Evolutionary conservation across 2,329 filamentous ascomycete genomes (phyloP), one percentile per base, ranked within the genome.

Genomic region (Fusarium circinatum): DNA sequence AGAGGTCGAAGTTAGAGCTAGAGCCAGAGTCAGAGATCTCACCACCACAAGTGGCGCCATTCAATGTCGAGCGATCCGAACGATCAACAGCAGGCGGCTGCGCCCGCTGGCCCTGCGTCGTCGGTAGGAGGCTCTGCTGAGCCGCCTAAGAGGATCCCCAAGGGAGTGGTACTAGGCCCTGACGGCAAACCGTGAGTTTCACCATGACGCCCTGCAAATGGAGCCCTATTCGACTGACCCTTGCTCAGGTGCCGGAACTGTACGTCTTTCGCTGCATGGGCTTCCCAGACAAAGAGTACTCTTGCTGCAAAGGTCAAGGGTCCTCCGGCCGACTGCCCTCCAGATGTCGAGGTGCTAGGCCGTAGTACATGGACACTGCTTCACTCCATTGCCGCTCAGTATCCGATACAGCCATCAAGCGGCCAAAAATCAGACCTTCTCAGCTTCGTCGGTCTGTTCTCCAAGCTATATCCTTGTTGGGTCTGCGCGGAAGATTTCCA

Each of bases 381-480:
- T 3, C 96, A 99, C 85, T 92, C 93, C 14, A 93, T 99, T 74
- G 94, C 96, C 20, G 96, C 95, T 1, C 90, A 90, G 20, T 99
- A 98, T 82, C 96, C 96, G 2, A 86, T 88, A 13, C 83, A 81
- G 13, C 94, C 96, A 1, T 89, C 91, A 0, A 82, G 86, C 2
- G 82, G 86, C 15, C 90, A 98, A 76, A 94, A 98, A 80, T 84
- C 85, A 36, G 93, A 98, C 76, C 92, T 97, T 76, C 86, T 87
- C 63, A 87, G 89, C 58, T 98, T 99, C 84, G 87, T 99, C 77
- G 85, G 86, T 30, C 86, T 95, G 5, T 97, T 99, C 81, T 91
- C 93, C 32, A 93, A 92, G 75, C 84, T 98, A 26, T 99, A 99
- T 80, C 96, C 96, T 8, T 99, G 96, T 86, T 98, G 95, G 94